Percentiles rank a stretch among this genome's conserved stretches.
Conservation (phyloP, 768 basidiomycete genomes). For the Termitomyces sp. region DNA sequence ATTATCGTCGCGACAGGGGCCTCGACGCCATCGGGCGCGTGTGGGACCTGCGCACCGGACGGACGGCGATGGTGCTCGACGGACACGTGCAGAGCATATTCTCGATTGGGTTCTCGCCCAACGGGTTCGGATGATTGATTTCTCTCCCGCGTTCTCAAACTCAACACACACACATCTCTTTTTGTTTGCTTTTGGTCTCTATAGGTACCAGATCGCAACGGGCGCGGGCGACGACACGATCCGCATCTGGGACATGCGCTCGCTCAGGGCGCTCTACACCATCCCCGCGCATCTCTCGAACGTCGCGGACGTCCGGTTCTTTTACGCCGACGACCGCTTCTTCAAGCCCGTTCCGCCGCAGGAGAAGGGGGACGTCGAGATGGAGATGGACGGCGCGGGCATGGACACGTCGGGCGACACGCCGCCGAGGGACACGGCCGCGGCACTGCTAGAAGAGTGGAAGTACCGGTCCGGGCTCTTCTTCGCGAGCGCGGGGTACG, state of each 20-base stretch:
- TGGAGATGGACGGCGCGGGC: slow-evolving; percentile 44
- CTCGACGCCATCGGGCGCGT: slow-evolving; percentile 95
- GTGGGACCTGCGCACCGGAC: slow-evolving; percentile 93
- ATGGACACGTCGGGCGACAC: slow-evolving; percentile 32
- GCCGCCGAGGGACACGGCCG: slow-evolving; percentile 26
- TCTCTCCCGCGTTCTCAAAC: not conserved
- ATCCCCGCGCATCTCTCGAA: slow-evolving; percentile 96
- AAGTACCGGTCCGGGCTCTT: slow-evolving; percentile 84
- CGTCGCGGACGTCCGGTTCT: slow-evolving; percentile 94
- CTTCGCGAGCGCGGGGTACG: slow-evolving; percentile 91
- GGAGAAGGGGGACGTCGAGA: slow-evolving; percentile 42
- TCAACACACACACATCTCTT: not conserved
- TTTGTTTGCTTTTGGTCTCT: not conserved
- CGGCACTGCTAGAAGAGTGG: slow-evolving; percentile 57
- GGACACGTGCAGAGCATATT: slow-evolving; percentile 94
- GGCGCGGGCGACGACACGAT: slow-evolving; percentile 97
- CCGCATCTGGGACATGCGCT: slow-evolving; percentile 97
- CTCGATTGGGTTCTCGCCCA: slow-evolving; percentile 89
- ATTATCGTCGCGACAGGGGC: slow-evolving; percentile 46
- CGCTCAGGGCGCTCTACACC: slow-evolving; percentile 87
- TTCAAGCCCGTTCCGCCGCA: slow-evolving; percentile 27
- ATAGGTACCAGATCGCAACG: slow-evolving; percentile 94
- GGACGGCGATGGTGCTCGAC: slow-evolving; percentile 96
- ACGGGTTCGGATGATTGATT: slow-evolving; percentile 60
- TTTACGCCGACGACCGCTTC: slow-evolving; percentile 57